phyloP scores from a whole-genome alignment of 83 land plant species.

The Diphasiastrum complanatum region DNA sequence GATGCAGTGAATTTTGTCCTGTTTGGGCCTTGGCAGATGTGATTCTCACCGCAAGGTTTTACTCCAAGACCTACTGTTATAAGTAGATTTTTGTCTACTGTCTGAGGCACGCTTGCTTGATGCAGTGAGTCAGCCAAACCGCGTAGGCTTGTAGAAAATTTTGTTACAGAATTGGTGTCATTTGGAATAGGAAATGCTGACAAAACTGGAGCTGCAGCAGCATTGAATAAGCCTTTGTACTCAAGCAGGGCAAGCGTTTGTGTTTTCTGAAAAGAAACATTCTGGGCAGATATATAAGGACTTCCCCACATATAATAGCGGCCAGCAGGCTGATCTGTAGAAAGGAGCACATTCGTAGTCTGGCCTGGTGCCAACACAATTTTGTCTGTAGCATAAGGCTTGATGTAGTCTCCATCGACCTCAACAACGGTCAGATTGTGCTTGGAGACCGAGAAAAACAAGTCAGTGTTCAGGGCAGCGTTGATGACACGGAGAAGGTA shows the following conservation, averaged over 20 bases:
- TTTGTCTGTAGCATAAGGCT: slow-evolving; percentile 34
- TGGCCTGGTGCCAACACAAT: slow-evolving; percentile 48
- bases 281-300: not conserved
- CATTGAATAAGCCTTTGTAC: not conserved
- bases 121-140: not conserved
- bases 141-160: not conserved
- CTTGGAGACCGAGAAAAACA: slow-evolving; percentile 36
- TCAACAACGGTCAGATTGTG: slow-evolving; percentile 47
- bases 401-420: slow-evolving; percentile 37
- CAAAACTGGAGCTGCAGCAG: not conserved
- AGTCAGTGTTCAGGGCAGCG: slow-evolving; percentile 38
- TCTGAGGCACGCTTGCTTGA: not conserved
- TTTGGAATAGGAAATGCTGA: not conserved
- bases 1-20: not conserved
- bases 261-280: not conserved
- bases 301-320: slow-evolving; percentile 28
- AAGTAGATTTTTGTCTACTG: not conserved
- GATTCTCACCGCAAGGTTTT: not conserved
- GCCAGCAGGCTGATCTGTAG: slow-evolving; percentile 18
- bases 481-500: slow-evolving; percentile 38
- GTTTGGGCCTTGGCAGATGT: not conserved
- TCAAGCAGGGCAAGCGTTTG: not conserved
- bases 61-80: not conserved
- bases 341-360: slow-evolving; percentile 40
- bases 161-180: not conserved